These are phyloP conservation scores for Podospora fimiseda DNA, from an alignment of 495 filamentous ascomycete genomes.

Conservation along the genomic window DNA sequence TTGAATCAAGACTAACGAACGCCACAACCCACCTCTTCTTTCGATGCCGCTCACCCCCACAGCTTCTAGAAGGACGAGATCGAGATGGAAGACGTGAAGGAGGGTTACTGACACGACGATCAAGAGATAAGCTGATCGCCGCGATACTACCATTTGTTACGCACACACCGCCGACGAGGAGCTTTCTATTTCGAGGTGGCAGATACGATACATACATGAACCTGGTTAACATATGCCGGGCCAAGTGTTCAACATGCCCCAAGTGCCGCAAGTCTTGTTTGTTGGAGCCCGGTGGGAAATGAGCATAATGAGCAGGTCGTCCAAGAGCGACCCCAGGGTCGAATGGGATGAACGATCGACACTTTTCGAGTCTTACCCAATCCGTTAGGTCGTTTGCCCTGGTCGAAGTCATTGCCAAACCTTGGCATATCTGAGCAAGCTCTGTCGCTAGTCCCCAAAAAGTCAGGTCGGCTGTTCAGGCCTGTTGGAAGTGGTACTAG, in stretches of 20 bases:
- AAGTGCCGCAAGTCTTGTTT: too few relatives aligned
- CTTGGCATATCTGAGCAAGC: slow-evolving; percentile 9
- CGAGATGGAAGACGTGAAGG: background rate
- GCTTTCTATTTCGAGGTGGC: background rate
- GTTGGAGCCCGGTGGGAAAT: too few relatives aligned
- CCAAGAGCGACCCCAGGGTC: too few relatives aligned
- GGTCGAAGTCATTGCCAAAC: background rate
- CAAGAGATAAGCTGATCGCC: slow-evolving; percentile 6
- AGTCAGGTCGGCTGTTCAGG: slow-evolving; percentile 8
- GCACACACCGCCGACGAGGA: too few relatives aligned
- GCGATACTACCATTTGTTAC: too few relatives aligned
- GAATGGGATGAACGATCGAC: slow-evolving; percentile 3
- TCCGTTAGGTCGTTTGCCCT: slow-evolving; percentile 9
- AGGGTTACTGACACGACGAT: background rate
- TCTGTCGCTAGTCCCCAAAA: slow-evolving; percentile 4
- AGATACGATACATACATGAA: background rate
- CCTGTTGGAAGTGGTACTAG: slow-evolving; percentile 1
- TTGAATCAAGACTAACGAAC: background rate
- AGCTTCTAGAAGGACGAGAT: background rate
- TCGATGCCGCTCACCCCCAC: background rate
- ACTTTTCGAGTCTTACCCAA: slow-evolving; percentile 5
- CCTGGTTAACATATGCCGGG: background rate
- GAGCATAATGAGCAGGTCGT: too few relatives aligned
- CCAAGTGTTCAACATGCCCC: too few relatives aligned
- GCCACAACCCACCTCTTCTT: background rate